Conservation (phyloP, 257 asterid species). For the Cruciata laevipes region DNA sequence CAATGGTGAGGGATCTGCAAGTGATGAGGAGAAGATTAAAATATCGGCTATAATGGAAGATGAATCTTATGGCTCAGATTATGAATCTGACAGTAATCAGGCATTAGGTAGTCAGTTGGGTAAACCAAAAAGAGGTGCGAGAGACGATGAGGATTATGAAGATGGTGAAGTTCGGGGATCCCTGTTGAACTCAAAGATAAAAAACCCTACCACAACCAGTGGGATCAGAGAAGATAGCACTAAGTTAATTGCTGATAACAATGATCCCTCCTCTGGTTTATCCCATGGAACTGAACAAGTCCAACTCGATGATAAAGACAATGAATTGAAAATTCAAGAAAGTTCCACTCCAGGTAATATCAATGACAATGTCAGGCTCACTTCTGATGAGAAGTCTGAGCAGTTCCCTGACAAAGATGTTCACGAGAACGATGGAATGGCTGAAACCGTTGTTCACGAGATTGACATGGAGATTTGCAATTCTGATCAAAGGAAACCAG, state of each 20-base stretch:
- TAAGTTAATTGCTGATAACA: constrained; percentile 19
- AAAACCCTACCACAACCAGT: constrained; percentile 24
- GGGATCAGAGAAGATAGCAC: constrained; percentile 21
- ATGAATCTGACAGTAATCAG: constrained; percentile 44
- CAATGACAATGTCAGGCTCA: constrained; percentile 22
- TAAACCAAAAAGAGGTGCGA: constrained; percentile 20
- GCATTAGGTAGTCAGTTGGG: constrained; percentile 20
- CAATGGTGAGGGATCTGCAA: constrained; percentile 30
- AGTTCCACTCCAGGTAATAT: constrained; percentile 15
- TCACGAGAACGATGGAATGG: constrained; percentile 28
- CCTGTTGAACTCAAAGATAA: constrained; percentile 23
- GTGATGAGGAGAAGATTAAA: constrained; percentile 43
- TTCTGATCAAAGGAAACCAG: constrained; percentile 20
- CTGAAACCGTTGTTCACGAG: constrained; percentile 29
- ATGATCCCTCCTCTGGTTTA: constrained; percentile 23
- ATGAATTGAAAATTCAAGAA: constrained; percentile 21
- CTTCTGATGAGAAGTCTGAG: constrained; percentile 26
- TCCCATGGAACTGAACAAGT: constrained; percentile 20
- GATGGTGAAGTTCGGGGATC: constrained; percentile 87
- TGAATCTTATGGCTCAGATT: constrained; percentile 47
- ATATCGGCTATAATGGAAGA: constrained; percentile 42
- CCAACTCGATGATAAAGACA: constrained; percentile 23
- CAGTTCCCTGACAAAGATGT: constrained; percentile 16
- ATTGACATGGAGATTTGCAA: constrained; percentile 23
- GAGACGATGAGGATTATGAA: constrained; percentile 74